A percentile compares a stretch with the other conserved stretches of the same genome.
Evolutionary conservation across 1,284 basidiomycete genomes (phyloP).

Genomic region (Boletus hoseneyae): DNA sequence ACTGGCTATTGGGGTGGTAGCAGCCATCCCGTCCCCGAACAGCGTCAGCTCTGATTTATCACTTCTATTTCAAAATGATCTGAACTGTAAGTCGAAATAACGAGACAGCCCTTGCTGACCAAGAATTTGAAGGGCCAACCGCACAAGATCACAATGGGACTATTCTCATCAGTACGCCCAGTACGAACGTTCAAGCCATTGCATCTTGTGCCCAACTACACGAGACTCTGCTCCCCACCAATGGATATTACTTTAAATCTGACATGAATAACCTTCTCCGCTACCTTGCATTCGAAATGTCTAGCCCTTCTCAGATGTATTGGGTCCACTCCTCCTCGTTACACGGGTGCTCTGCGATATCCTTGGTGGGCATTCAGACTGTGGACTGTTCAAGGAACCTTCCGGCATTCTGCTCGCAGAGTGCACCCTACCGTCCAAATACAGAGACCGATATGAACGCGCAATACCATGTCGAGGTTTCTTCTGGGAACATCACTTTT

Average conservation of each 20-base stretch:
- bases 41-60: slow-evolving; percentile 11
- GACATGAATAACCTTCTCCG: slow-evolving; percentile 10
- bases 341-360: slow-evolving; percentile 8
- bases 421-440: slow-evolving; percentile 13
- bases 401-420: slow-evolving; percentile 13
- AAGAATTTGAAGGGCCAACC: slow-evolving; percentile 3
- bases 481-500: slow-evolving; percentile 8
- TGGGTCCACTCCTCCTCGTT: slow-evolving; percentile 12
- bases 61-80: slow-evolving; percentile 12
- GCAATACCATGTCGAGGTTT: slow-evolving; percentile 8
- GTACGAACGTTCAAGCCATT: slow-evolving; percentile 9
- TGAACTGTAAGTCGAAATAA: slow-evolving; percentile 9
- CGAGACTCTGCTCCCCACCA: slow-evolving; percentile 11
- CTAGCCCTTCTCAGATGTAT: slow-evolving; percentile 7
- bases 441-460: slow-evolving; percentile 4
- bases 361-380: slow-evolving; percentile 1
- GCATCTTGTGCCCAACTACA: slow-evolving; percentile 8
- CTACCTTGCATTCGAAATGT: slow-evolving; percentile 12
- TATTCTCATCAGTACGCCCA: slow-evolving; percentile 6
- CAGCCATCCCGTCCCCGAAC: slow-evolving; percentile 4
- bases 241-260: slow-evolving; percentile 9
- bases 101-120: neutral
- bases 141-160: slow-evolving; percentile 13
- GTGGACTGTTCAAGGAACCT: slow-evolving; percentile 1
- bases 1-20: neutral